A percentile compares a stretch with the other conserved stretches of the same genome.
These are phyloP conservation scores for Zygnema circumcarinatum DNA, from an alignment of 139 green algal genomes.

Conservation along the genomic window DNA sequence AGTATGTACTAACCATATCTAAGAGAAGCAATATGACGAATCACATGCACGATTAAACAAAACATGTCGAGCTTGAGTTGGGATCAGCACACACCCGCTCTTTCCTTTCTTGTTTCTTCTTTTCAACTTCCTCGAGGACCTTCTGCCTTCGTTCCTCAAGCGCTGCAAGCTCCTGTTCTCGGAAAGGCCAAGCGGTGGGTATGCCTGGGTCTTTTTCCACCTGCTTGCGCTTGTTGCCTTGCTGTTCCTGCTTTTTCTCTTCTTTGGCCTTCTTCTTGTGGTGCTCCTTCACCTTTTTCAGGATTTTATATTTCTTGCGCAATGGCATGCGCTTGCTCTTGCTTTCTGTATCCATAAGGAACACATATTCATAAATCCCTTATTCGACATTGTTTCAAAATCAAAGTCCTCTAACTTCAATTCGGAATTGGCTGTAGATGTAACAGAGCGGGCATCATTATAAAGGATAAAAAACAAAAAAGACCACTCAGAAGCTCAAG, in stretches of 20 bases:
- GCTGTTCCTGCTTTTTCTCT: constrained; percentile 73
- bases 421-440: background rate
- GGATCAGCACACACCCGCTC: constrained; percentile 21
- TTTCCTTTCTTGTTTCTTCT: constrained; percentile 77
- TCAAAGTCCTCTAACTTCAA: background rate
- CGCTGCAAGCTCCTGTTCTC: constrained; percentile 83
- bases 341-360: constrained; percentile 63
- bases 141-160: constrained; percentile 44
- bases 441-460: background rate
- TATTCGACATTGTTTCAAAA: too few relatives aligned
- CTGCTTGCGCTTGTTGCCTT: constrained; percentile 59
- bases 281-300: constrained; percentile 88
- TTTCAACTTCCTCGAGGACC: constrained; percentile 84
- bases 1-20: too few relatives aligned
- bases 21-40: too few relatives aligned
- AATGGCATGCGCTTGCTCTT: constrained; percentile 92
- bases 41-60: too few relatives aligned
- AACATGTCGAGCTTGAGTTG: too few relatives aligned
- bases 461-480: too few relatives aligned
- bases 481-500: too few relatives aligned
- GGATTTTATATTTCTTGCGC: constrained; percentile 94
- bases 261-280: constrained; percentile 87
- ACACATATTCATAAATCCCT: background rate
- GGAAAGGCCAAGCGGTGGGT: constrained; percentile 91
- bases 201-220: constrained; percentile 90